Conservation (phyloP, 2,329 filamentous ascomycete genomes). For the Fusarium lateritium region DNA sequence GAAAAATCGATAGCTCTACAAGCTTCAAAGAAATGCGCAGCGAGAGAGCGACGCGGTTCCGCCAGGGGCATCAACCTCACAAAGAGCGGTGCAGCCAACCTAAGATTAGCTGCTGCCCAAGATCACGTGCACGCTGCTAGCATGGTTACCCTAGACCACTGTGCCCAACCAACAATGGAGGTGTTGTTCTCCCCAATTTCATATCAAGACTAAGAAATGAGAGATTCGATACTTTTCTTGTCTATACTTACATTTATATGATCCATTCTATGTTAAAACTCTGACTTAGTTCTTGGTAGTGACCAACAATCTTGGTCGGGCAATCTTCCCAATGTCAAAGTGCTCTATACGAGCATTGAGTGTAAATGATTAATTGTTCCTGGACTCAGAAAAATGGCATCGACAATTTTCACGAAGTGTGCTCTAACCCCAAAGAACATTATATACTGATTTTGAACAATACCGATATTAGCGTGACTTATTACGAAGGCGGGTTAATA, state of each 20-base stretch:
- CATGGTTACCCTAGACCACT: constrained; percentile 7
- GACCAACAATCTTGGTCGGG: too few relatives aligned
- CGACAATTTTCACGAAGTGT: too few relatives aligned
- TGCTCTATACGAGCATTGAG: fast-evolving
- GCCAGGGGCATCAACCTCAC: constrained; percentile 38
- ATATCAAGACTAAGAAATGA: not conserved
- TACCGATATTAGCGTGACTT: too few relatives aligned
- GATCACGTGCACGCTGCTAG: constrained; percentile 23
- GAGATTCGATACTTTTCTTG: not conserved
- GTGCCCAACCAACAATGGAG: not conserved
- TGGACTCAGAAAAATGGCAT: too few relatives aligned
- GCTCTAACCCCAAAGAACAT: too few relatives aligned
- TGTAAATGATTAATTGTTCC: fast-evolving
- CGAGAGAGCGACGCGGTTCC: constrained; percentile 31
- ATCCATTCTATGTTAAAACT: too few relatives aligned
- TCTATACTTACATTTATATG: not conserved
- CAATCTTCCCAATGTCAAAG: too few relatives aligned
- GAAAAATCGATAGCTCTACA: constrained; percentile 26
- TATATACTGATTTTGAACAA: too few relatives aligned
- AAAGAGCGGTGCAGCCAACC: constrained; percentile 41
- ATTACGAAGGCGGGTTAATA: too few relatives aligned
- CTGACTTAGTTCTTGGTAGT: too few relatives aligned
- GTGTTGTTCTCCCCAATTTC: not conserved
- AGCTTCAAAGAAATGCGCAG: constrained; percentile 33
- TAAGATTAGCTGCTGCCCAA: constrained; percentile 12